Evolutionary conservation across 108 stramenopile species (phyloP).

Genomic region (Cyclotella atomus): DNA sequence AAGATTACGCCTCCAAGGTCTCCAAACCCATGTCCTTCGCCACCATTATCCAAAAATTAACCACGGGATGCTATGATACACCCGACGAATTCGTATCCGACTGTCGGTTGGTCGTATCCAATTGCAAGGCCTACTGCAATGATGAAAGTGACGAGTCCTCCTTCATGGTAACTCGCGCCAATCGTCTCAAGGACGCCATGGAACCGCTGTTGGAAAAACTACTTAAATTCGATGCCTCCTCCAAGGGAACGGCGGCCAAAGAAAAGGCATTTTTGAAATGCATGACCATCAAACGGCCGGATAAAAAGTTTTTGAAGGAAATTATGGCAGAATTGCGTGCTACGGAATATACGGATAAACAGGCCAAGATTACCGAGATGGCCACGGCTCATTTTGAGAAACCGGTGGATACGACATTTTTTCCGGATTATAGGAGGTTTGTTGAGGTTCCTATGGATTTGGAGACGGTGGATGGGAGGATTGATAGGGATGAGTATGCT

Average conservation of each 20-base stretch:
- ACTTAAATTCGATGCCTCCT: constrained; percentile 60
- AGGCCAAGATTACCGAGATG: constrained; percentile 75
- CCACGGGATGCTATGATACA: constrained; percentile 69
- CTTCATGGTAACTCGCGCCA: constrained; percentile 66
- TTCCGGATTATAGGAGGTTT: constrained; percentile 71
- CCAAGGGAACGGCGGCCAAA: constrained; percentile 40
- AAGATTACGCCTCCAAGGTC: constrained; percentile 67
- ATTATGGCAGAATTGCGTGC: constrained; percentile 67
- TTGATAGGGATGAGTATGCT: constrained; percentile 37
- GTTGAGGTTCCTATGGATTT: constrained; percentile 79
- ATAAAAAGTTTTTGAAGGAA: constrained; percentile 54
- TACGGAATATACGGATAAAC: constrained; percentile 75
- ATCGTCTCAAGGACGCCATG: constrained; percentile 61
- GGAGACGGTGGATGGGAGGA: constrained; percentile 76
- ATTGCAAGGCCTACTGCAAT: constrained; percentile 72
- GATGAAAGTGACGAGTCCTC: constrained; percentile 56
- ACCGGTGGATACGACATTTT: constrained; percentile 66
- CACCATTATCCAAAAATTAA: constrained; percentile 68
- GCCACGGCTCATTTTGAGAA: constrained; percentile 77
- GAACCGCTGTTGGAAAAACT: constrained; percentile 60
- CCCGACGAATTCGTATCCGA: constrained; percentile 66
- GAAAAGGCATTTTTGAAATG: constrained; percentile 39
- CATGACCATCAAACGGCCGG: constrained; percentile 59
- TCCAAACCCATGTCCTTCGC: constrained; percentile 79
- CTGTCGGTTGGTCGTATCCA: constrained; percentile 70